Evolutionary conservation across 306 rosid species (phyloP).

Genomic region (Malus sylvestris): DNA sequence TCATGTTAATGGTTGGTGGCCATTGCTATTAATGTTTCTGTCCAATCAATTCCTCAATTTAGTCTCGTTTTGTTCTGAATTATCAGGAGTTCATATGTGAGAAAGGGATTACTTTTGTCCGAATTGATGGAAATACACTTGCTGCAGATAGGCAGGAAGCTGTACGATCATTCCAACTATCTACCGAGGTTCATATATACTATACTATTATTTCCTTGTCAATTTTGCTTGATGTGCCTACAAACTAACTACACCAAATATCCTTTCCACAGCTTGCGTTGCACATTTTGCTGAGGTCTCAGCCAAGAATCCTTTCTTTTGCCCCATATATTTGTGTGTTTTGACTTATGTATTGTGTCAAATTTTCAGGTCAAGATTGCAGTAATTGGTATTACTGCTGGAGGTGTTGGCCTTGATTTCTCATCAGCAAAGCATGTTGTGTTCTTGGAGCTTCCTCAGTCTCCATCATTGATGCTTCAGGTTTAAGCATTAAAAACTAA

Average conservation of each 20-base stretch:
- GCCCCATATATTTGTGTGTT: background rate
- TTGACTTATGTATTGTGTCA: slow-evolving; percentile 14
- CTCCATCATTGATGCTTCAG: slow-evolving; percentile 87
- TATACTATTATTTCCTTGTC: background rate
- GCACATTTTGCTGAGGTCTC: background rate
- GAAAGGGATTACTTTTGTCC: slow-evolving; percentile 69
- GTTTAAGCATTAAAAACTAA: slow-evolving; percentile 31
- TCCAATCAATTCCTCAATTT: background rate
- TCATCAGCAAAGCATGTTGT: slow-evolving; percentile 86
- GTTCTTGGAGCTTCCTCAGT: slow-evolving; percentile 86
- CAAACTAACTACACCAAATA: background rate
- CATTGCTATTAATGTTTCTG: background rate
- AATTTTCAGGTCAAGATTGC: slow-evolving; percentile 75
- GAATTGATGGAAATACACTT: slow-evolving; percentile 91
- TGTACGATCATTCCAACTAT: slow-evolving; percentile 61
- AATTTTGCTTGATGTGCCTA: background rate
- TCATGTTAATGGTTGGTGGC: background rate
- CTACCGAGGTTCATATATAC: slow-evolving; percentile 48
- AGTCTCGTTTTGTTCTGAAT: background rate
- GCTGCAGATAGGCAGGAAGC: slow-evolving; percentile 83
- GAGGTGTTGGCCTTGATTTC: slow-evolving; percentile 91
- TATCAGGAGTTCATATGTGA: slow-evolving; percentile 70
- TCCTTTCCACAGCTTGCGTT: too few species aligned
- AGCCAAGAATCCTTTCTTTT: background rate
- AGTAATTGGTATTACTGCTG: slow-evolving; percentile 82